A percentile compares a stretch with the other conserved stretches of the same genome.
Evolutionary conservation across 768 basidiomycete species (phyloP).

Genomic region (Kwoniella heveanensis): DNA sequence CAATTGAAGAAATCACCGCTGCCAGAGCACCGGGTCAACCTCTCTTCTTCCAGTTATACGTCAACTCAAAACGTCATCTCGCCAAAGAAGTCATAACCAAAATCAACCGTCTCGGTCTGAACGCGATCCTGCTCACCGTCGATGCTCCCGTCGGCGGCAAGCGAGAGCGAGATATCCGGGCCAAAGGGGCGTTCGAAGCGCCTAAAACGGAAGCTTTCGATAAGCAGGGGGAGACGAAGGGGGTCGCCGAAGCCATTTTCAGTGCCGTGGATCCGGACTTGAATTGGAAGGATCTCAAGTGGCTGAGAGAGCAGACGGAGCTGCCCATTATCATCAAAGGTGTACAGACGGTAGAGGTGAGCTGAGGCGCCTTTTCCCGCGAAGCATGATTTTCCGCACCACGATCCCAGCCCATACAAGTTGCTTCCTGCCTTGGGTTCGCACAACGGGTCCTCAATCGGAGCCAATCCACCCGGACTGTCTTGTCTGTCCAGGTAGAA

Average conservation of each 20-base stretch:
- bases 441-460: too few relatives aligned
- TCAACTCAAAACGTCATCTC: slow-evolving; percentile 64
- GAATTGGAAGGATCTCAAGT: slow-evolving; percentile 55
- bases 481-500: too few relatives aligned
- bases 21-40: slow-evolving; percentile 46
- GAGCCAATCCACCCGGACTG: too few relatives aligned
- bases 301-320: slow-evolving; percentile 58
- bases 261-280: slow-evolving; percentile 56
- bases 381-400: too few relatives aligned
- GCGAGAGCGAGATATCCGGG: slow-evolving; percentile 57
- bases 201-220: slow-evolving; percentile 44
- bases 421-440: too few relatives aligned
- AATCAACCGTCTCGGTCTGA: slow-evolving; percentile 74
- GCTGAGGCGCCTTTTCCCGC: slow-evolving; percentile 2
- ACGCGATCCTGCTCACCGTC: slow-evolving; percentile 85
- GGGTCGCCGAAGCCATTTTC: slow-evolving; percentile 54
- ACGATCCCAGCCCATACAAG: too few relatives aligned
- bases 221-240: slow-evolving; percentile 41
- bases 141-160: slow-evolving; percentile 84
- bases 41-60: slow-evolving; percentile 66
- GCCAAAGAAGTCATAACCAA: slow-evolving; percentile 64
- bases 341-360: slow-evolving; percentile 55
- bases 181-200: slow-evolving; percentile 49
- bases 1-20: slow-evolving; percentile 55
- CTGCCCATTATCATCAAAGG: slow-evolving; percentile 61